Evolutionary conservation across 1,284 basidiomycete species (phyloP), one percentile per base, ranked within the genome.

Genomic region (Tilletia setariae): DNA sequence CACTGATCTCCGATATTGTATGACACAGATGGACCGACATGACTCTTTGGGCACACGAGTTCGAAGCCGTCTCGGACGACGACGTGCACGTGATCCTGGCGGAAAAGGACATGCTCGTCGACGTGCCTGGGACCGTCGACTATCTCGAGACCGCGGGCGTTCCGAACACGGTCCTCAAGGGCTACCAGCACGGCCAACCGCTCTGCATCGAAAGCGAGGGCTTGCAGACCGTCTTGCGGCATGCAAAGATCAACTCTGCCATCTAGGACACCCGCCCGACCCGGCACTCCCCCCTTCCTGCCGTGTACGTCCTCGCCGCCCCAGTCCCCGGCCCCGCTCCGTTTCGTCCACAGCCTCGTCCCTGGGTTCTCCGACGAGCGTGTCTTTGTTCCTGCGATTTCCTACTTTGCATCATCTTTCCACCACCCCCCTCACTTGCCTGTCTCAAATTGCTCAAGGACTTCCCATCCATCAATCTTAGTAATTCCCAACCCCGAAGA

Each of bases 41-140:
- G 65, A 44, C 53, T 8, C 35, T 74, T 19, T 74, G 72, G 72
- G 62, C 64, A 11, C 49, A 72, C 43, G 72, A 74, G 28, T 65
- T 74, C 21, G 63, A 47, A 15, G 49, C 40, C 11, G 15, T 30
- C 2, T 25, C 53, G 16, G 49, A 53, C 40, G 59, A 70, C 9
- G 25, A 70, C 16, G 35, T 70, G 3, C 70, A 68, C 19, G 40
- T 71, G 56, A 30, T 72, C 6, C 53, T 71, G 25, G 70, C 51
- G 32, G 70, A 68, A 42, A 51, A 61, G 21, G 71, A 72, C 64
- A 68, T 47, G 42, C 68, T 72, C n/a, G 53, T 72, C 56, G 71
- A 72, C 53, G 71, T 72, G 6, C 70, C 70, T 25, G 68, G 66
- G 13, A 51, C 59, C 32, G 64, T 67, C 16, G 42, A 66, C 16